Conservation (phyloP, 116 monocot genomes). For the Cymodocea nodosa region DNA sequence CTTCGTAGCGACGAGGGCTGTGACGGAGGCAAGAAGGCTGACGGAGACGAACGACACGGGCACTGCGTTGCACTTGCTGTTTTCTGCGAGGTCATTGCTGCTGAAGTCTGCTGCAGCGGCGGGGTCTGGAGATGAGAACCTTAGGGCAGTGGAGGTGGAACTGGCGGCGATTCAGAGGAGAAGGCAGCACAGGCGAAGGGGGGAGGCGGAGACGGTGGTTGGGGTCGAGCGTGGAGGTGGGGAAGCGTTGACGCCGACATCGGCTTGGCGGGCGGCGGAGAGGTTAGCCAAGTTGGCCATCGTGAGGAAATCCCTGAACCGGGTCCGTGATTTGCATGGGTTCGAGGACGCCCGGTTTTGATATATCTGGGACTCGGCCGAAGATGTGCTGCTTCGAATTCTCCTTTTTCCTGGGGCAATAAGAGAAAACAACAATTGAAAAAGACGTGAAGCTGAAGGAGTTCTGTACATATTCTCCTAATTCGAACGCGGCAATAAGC, state of each 20-base stretch:
- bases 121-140: slow-evolving; percentile 9
- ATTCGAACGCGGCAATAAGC: too few relatives aligned
- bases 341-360: slow-evolving; percentile 50
- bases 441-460: too few relatives aligned
- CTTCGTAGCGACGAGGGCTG: slow-evolving; percentile 63
- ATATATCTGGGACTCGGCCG: too few relatives aligned
- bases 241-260: slow-evolving; percentile 56
- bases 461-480: too few relatives aligned
- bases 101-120: slow-evolving; percentile 12
- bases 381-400: too few relatives aligned
- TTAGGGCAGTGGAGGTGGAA: slow-evolving; percentile 40
- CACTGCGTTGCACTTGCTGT: slow-evolving; percentile 49
- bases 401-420: too few relatives aligned
- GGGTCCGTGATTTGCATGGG: slow-evolving; percentile 86
- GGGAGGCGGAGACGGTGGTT: neutral
- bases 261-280: slow-evolving; percentile 95
- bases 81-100: slow-evolving; percentile 38
- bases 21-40: slow-evolving; percentile 68
- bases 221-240: slow-evolving; percentile 42
- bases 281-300: slow-evolving; percentile 88
- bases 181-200: slow-evolving; percentile 14
- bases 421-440: too few relatives aligned
- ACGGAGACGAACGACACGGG: slow-evolving; percentile 36
- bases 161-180: slow-evolving; percentile 30
- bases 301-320: slow-evolving; percentile 64